A percentile compares a stretch with the other conserved stretches of the same genome.
phyloP scores from a whole-genome alignment of 805 yeast species.

The Kuraishia ogatae region DNA sequence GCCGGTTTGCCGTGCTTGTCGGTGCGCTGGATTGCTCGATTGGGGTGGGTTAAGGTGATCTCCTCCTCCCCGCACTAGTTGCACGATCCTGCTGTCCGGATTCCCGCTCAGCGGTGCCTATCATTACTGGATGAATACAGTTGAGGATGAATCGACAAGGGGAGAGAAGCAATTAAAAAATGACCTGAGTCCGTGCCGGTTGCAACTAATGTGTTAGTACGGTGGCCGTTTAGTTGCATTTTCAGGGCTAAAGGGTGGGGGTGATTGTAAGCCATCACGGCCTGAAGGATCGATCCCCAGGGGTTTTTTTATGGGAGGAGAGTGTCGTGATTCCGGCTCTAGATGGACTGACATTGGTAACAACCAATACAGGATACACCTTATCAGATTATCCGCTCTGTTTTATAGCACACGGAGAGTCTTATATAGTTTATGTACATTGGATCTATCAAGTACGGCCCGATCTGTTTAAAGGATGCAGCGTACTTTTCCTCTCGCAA shows the following conservation, averaged over 20 bases:
- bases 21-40: neutral
- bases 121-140: neutral
- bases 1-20: neutral
- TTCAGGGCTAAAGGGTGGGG: neutral
- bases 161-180: neutral
- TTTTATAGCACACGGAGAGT: too few species aligned
- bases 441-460: neutral
- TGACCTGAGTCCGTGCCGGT: neutral
- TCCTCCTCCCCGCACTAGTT: neutral
- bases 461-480: neutral
- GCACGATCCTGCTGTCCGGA: neutral
- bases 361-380: too few species aligned
- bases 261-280: neutral
- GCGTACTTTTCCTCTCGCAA: neutral
- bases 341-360: too few species aligned
- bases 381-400: too few species aligned
- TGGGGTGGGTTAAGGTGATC: neutral
- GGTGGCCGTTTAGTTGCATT: neutral
- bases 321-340: too few species aligned
- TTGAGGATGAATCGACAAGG: neutral
- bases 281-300: neutral
- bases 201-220: neutral
- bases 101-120: neutral
- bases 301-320: too few species aligned
- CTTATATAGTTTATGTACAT: too few species aligned